These are phyloP conservation scores for Fusarium veterinarium DNA, from an alignment of 2,329 filamentous ascomycete genomes.

Conservation along the genomic window DNA sequence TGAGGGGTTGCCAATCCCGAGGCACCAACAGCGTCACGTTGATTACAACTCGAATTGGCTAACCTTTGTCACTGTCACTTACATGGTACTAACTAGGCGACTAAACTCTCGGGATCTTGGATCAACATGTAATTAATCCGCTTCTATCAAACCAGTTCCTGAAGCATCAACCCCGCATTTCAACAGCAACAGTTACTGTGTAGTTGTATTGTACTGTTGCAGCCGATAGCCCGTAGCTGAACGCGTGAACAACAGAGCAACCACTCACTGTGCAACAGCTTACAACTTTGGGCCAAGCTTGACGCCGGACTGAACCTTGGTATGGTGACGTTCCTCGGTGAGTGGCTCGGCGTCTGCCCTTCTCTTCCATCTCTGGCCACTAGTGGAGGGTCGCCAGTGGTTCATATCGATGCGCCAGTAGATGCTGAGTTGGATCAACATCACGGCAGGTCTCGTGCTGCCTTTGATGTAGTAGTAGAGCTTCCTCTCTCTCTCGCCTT, in stretches of 20 bases:
- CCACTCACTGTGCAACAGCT: slow-evolving; percentile 13
- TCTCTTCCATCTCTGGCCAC: slow-evolving; percentile 26
- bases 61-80: neutral
- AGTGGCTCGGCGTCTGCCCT: slow-evolving; percentile 36
- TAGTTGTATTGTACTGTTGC: neutral
- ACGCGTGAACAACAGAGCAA: slow-evolving; percentile 17
- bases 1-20: slow-evolving; percentile 28
- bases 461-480: slow-evolving; percentile 24
- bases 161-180: slow-evolving; percentile 30
- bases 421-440: slow-evolving; percentile 40
- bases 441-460: slow-evolving; percentile 41
- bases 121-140: slow-evolving; percentile 25
- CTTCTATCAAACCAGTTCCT: slow-evolving; percentile 12
- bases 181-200: neutral
- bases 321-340: slow-evolving; percentile 39
- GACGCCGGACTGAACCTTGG: slow-evolving; percentile 40
- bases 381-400: slow-evolving; percentile 50
- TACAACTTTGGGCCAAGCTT: slow-evolving; percentile 3
- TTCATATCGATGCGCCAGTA: slow-evolving; percentile 35
- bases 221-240: slow-evolving; percentile 17
- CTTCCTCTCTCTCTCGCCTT: slow-evolving; percentile 15
- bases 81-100: neutral
- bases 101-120: slow-evolving; percentile 2
- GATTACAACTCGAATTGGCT: slow-evolving; percentile 31
- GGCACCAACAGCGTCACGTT: slow-evolving; percentile 27